A percentile compares a stretch with the other conserved stretches of the same genome.
Evolutionary conservation across 768 basidiomycete species (phyloP).

Genomic region (Pulveroboletus sp.): DNA sequence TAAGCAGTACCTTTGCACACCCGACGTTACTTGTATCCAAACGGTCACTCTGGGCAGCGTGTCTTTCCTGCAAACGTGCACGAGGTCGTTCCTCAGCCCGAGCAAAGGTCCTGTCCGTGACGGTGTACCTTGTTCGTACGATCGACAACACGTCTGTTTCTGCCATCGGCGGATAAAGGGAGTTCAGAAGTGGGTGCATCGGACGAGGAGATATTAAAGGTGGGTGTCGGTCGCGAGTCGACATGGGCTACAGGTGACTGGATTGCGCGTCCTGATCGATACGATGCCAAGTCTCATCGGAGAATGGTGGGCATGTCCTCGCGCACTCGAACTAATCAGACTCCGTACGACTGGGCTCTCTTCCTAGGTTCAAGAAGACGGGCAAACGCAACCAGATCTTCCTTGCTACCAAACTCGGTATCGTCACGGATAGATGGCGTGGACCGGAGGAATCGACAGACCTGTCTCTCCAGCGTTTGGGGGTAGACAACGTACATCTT

Average conservation of each 20-base stretch:
- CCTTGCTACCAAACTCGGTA: conserved; percentile 57
- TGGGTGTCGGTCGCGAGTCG: conserved; percentile 10
- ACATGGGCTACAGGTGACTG: too few species aligned
- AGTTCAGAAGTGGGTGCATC: conserved; percentile 27
- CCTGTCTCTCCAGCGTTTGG: conserved; percentile 38
- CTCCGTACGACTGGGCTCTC: too few species aligned
- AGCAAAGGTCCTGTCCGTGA: not conserved
- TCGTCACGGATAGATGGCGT: conserved; percentile 28
- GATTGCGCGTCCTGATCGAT: too few species aligned
- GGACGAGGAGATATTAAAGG: conserved; percentile 61
- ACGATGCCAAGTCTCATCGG: conserved; percentile 43
- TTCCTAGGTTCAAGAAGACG: conserved; percentile 39
- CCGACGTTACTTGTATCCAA: too few species aligned
- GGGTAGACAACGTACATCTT: conserved; percentile 41
- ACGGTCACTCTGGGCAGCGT: too few species aligned
- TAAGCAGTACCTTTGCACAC: too few species aligned
- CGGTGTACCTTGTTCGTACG: conserved; percentile 35
- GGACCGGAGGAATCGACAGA: conserved; percentile 33
- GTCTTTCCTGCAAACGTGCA: too few species aligned
- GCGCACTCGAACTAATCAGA: too few species aligned
- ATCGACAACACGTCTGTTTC: conserved; percentile 39
- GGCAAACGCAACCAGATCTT: conserved; percentile 49
- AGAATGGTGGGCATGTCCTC: conserved; percentile 34
- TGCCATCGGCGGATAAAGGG: conserved; percentile 54
- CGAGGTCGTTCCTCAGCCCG: not conserved